A percentile compares a stretch with the other conserved stretches of the same genome.
Conservation (phyloP, 2,329 filamentous ascomycete species). For the Massarina eburnea region DNA sequence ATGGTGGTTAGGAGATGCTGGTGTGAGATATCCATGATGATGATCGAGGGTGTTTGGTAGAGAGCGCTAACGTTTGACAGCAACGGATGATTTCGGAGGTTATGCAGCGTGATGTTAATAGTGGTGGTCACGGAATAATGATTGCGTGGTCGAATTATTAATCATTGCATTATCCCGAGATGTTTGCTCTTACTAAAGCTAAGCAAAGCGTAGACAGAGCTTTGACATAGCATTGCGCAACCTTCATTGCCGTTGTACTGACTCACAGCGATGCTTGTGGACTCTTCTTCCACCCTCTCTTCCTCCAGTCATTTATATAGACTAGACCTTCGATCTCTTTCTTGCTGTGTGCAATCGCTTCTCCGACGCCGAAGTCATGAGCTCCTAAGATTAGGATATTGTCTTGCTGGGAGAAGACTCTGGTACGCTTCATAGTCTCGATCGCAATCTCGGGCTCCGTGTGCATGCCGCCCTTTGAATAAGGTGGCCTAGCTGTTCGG, state of each 20-base stretch:
- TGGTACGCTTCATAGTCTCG: constrained; percentile 28
- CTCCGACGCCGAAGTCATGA: constrained; percentile 32
- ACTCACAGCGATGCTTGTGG: neutral
- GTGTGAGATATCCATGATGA: neutral
- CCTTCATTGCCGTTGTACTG: neutral
- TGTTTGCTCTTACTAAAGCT: no score
- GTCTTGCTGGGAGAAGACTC: constrained; percentile 19
- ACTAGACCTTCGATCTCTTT: constrained; percentile 29
- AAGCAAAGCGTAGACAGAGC: no score
- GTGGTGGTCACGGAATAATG: neutral
- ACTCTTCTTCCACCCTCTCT: constrained; percentile 27
- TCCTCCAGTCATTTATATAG: constrained; percentile 25
- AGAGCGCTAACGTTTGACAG: neutral
- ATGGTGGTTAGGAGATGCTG: neutral
- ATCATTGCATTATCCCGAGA: no score
- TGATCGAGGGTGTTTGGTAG: neutral
- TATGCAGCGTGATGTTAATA: neutral
- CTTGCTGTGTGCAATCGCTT: constrained; percentile 19
- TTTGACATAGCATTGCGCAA: no score
- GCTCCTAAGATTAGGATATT: constrained; percentile 36
- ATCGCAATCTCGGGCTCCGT: constrained; percentile 29
- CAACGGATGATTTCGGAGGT: neutral
- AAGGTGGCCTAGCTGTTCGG: constrained; percentile 32
- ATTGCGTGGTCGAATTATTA: no score
- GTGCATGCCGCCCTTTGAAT: constrained; percentile 31